Conservation (phyloP, 2,329 filamentous ascomycete species). For the Fusarium siculi region DNA sequence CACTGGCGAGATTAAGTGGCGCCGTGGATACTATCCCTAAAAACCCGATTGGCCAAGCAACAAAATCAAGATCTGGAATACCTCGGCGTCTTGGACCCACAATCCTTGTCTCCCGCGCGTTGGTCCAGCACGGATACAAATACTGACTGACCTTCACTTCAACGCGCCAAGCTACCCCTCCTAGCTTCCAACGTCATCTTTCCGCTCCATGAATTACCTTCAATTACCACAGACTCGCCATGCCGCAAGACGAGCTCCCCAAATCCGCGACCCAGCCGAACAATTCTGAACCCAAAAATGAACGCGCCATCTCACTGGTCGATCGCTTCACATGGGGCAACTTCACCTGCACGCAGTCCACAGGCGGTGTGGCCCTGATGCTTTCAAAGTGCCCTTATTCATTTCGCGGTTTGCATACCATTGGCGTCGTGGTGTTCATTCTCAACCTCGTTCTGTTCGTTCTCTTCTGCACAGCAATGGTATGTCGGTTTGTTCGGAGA, state of each 20-base stretch:
- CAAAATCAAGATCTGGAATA: neutral
- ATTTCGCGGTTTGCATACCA: neutral
- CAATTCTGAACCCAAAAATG: neutral
- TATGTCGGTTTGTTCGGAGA: neutral
- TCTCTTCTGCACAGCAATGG: neutral
- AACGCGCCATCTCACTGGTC: neutral
- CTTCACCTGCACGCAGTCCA: conserved; percentile 5
- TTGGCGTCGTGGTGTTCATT: neutral
- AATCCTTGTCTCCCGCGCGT: neutral
- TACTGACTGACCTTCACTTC: neutral
- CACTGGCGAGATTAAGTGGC: neutral
- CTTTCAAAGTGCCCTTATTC: neutral
- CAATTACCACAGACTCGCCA: neutral
- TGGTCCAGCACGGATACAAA: neutral
- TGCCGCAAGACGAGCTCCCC: neutral
- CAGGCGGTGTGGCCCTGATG: conserved; percentile 9
- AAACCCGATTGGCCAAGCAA: neutral
- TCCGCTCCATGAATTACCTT: fast-evolving
- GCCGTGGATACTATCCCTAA: neutral
- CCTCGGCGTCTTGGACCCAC: neutral
- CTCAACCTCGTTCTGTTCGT: neutral
- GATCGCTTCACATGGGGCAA: conserved; percentile 10
- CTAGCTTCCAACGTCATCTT: too few relatives aligned
- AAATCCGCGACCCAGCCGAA: neutral
- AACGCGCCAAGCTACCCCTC: neutral